These are phyloP conservation scores for Teratosphaeria nubilosa DNA, from an alignment of 2,329 filamentous ascomycete species.

Conservation along the genomic window DNA sequence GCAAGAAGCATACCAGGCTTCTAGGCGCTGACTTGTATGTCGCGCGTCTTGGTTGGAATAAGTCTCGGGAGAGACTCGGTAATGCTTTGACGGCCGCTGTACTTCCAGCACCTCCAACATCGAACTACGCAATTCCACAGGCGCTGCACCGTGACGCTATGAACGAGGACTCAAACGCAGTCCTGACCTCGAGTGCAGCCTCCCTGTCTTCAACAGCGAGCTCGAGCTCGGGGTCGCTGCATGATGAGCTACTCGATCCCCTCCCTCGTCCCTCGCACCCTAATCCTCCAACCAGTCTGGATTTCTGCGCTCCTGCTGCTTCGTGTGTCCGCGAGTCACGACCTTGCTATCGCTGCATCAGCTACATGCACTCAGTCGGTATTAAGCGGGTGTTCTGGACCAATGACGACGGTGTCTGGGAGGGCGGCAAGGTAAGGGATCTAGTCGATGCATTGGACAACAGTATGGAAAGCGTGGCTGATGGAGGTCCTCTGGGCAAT, in stretches of 20 bases:
- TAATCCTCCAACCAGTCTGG: neutral
- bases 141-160: neutral
- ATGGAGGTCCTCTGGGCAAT: conserved; percentile 17
- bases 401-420: conserved; percentile 38
- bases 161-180: neutral
- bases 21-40: conserved; percentile 45
- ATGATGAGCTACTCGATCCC: conserved; percentile 36
- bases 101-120: neutral
- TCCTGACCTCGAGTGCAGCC: conserved; percentile 5
- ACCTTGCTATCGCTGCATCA: conserved; percentile 44
- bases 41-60: conserved; percentile 30
- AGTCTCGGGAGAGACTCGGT: conserved; percentile 2
- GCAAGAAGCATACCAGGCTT: conserved; percentile 38
- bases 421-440: conserved; percentile 41
- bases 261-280: conserved; percentile 8
- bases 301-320: conserved; percentile 8
- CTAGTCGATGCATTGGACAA: conserved; percentile 34
- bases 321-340: conserved; percentile 30
- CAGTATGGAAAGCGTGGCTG: conserved; percentile 15
- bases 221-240: conserved; percentile 29
- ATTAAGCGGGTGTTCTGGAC: conserved; percentile 47
- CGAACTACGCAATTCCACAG: neutral
- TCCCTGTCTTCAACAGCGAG: conserved; percentile 8
- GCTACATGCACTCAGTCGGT: conserved; percentile 42
- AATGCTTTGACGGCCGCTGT: neutral